Evolutionary conservation across 495 filamentous ascomycete genomes (phyloP).

Genomic region (Neurospora africana): DNA sequence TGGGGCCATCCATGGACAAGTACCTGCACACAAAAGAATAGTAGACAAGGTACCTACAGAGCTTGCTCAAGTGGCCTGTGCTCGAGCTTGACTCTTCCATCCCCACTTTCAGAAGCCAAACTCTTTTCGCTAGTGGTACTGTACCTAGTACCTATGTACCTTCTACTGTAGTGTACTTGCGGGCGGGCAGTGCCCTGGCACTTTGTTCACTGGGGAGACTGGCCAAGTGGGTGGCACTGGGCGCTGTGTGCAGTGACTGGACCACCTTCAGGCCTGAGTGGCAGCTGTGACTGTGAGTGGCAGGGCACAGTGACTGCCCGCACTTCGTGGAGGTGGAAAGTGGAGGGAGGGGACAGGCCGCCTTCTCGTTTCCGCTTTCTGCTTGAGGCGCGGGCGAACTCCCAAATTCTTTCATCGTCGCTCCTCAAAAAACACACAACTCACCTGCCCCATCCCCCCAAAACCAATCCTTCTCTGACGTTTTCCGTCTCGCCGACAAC

Average conservation of each 20-base stretch:
- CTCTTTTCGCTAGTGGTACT: not conserved
- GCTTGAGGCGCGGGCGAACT: conserved; percentile 2
- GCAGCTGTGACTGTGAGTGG: not conserved
- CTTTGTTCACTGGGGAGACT: not conserved
- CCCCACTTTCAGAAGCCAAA: not conserved
- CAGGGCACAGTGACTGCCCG: not conserved
- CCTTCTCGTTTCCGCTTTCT: conserved; percentile 22
- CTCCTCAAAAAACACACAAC: conserved; percentile 23
- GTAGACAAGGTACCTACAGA: not conserved
- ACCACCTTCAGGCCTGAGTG: not conserved
- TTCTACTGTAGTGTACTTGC: not conserved
- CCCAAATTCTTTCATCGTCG: conserved; percentile 27
- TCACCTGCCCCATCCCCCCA: conserved; percentile 13
- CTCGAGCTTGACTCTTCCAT: not conserved
- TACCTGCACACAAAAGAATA: not conserved
- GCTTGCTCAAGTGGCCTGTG: not conserved
- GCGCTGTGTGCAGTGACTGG: not conserved
- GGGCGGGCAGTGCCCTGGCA: not conserved
- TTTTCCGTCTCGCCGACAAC: not conserved
- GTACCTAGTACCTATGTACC: too few relatives aligned
- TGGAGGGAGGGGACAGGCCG: conserved; percentile 1
- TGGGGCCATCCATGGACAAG: not conserved
- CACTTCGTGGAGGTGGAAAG: not conserved
- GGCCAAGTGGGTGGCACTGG: not conserved
- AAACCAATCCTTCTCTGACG: conserved; percentile 23